A percentile compares a stretch with the other conserved stretches of the same genome.
phyloP scores from a whole-genome alignment of 75 land plant genomes.

The Azolla pinnata region DNA sequence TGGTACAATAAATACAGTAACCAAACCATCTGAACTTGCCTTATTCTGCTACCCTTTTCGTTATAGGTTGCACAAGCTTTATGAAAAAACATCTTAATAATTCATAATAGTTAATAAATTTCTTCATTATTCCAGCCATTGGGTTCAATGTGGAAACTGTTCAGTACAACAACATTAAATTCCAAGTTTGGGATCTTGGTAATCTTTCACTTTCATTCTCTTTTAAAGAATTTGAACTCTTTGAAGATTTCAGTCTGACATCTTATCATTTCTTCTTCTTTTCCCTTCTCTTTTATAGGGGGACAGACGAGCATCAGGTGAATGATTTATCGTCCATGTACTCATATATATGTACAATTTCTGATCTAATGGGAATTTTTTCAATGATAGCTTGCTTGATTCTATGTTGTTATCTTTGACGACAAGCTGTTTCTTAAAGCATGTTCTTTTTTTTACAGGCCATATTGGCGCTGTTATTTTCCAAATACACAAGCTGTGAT shows the following conservation, averaged over 20 bases:
- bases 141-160: constrained; percentile 99
- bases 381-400: too few relatives aligned
- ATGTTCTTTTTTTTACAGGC: constrained; percentile 36
- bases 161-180: constrained; percentile 94
- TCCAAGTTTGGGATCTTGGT: constrained; percentile 99
- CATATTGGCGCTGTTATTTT: constrained; percentile 97
- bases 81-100: too few relatives aligned
- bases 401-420: background rate
- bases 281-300: constrained; percentile 29
- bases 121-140: constrained; percentile 48
- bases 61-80: too few relatives aligned
- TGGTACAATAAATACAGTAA: too few relatives aligned
- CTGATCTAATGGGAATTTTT: too few relatives aligned
- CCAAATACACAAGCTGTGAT: constrained; percentile 99
- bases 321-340: too few relatives aligned
- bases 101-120: background rate
- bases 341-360: too few relatives aligned
- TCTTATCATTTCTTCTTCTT: background rate
- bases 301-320: constrained; percentile 94
- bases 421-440: background rate
- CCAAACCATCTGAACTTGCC: too few relatives aligned
- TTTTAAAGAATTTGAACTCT: background rate
- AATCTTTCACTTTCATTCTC: constrained; percentile 4
- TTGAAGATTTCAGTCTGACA: background rate
- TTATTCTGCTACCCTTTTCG: too few relatives aligned